Conservation (phyloP, 768 basidiomycete species). For the Russula dissimulans region DNA sequence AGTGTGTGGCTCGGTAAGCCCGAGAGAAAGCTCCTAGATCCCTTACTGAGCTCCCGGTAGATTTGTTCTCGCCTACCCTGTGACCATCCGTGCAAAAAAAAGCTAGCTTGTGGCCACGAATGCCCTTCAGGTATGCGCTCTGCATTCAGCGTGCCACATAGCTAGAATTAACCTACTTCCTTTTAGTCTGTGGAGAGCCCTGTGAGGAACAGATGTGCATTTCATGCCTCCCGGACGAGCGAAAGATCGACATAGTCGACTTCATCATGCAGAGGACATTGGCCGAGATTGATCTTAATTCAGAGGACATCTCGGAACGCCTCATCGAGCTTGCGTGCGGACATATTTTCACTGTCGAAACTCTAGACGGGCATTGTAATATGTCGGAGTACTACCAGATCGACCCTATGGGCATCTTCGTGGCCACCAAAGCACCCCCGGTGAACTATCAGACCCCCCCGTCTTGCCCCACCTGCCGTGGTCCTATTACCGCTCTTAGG, state of each 20-base stretch:
- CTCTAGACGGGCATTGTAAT: conserved; percentile 30
- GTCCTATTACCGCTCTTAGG: conserved; percentile 27
- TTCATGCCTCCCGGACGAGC: conserved; percentile 23
- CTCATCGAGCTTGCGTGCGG: conserved; percentile 28
- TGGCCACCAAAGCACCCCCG: conserved; percentile 23
- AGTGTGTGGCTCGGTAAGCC: conserved; percentile 30
- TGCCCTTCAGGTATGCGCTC: conserved; percentile 30
- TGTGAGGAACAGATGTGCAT: conserved; percentile 29
- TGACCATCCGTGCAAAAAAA: conserved; percentile 26
- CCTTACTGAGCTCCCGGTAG: conserved; percentile 16
- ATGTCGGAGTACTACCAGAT: conserved; percentile 26
- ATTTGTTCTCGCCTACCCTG: conserved; percentile 33
- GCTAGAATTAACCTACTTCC: background rate
- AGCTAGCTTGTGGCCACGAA: conserved; percentile 29
- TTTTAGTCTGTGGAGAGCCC: conserved; percentile 31
- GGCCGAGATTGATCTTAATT: conserved; percentile 21
- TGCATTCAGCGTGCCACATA: too few species aligned
- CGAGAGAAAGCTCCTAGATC: background rate
- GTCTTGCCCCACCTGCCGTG: conserved; percentile 30
- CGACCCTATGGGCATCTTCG: conserved; percentile 22
- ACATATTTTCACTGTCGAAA: conserved; percentile 34
- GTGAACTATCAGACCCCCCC: conserved; percentile 26
- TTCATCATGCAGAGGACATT: conserved; percentile 28
- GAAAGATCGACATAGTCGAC: conserved; percentile 28
- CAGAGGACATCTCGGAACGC: conserved; percentile 25